A percentile compares a stretch with the other conserved stretches of the same genome.
phyloP scores from a whole-genome alignment of 1,284 basidiomycete species.

The Ganoderma resinaceum region DNA sequence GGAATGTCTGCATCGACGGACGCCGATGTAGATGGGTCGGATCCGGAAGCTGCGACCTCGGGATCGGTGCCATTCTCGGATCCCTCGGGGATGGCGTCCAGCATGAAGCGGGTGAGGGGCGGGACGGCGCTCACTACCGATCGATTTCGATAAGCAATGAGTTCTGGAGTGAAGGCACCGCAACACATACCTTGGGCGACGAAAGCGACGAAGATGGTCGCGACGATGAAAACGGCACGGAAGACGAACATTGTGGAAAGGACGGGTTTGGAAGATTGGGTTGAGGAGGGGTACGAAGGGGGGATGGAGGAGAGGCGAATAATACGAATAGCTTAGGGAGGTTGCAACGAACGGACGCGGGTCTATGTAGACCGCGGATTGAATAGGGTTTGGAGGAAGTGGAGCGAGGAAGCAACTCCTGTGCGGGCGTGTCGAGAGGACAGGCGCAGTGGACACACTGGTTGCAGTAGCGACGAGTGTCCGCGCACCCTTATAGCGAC shows the following conservation, averaged over 20 bases:
- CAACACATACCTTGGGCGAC: constrained; percentile 18
- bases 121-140: constrained; percentile 23
- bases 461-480: constrained; percentile 25
- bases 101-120: constrained; percentile 29
- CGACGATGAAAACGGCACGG: constrained; percentile 27
- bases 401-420: constrained; percentile 18
- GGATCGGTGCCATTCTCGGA: constrained; percentile 13
- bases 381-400: constrained; percentile 11
- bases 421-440: constrained; percentile 13
- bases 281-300: constrained; percentile 11
- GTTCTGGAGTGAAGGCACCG: not conserved
- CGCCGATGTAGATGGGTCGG: not conserved
- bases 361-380: constrained; percentile 22
- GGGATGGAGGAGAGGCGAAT: not conserved
- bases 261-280: constrained; percentile 1
- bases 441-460: constrained; percentile 23
- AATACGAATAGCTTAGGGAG: constrained; percentile 31
- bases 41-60: too few species aligned
- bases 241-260: constrained; percentile 25
- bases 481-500: constrained; percentile 23
- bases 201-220: constrained; percentile 18
- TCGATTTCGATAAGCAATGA: not conserved
- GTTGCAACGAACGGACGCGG: constrained; percentile 13
- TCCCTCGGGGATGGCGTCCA: constrained; percentile 27
- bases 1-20: constrained; percentile 7